phyloP scores from a whole-genome alignment of 805 yeast species.

The Yamadazyma scolyti region DNA sequence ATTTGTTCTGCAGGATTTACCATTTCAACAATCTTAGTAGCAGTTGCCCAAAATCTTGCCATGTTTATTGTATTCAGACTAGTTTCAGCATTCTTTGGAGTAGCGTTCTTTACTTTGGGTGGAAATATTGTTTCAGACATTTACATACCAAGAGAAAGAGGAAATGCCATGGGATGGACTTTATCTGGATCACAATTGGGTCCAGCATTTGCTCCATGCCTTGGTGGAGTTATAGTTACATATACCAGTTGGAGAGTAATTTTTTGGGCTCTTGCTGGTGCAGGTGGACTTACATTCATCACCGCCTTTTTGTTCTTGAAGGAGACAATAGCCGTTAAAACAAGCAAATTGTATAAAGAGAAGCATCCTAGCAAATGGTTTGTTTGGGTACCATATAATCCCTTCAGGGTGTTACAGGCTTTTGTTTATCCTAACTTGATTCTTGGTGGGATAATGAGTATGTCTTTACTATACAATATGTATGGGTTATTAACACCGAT shows the following conservation, averaged over 20 bases:
- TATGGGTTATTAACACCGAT: slow-evolving; percentile 50
- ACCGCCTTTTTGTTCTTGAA: slow-evolving; percentile 36
- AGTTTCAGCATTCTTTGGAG: slow-evolving; percentile 46
- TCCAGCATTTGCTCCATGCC: slow-evolving; percentile 46
- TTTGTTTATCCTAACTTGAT: slow-evolving; percentile 38
- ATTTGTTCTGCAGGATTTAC: slow-evolving; percentile 29
- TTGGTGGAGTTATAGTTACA: slow-evolving; percentile 51
- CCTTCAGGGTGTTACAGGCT: slow-evolving; percentile 37
- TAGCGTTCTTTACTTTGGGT: slow-evolving; percentile 50
- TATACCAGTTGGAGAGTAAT: slow-evolving; percentile 50
- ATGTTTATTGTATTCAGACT: slow-evolving; percentile 52
- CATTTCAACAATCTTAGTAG: slow-evolving; percentile 23
- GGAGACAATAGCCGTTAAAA: slow-evolving; percentile 37
- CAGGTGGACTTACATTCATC: slow-evolving; percentile 31
- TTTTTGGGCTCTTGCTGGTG: slow-evolving; percentile 44
- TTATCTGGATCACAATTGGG: slow-evolving; percentile 50
- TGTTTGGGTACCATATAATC: too few relatives aligned
- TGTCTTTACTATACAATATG: slow-evolving; percentile 45
- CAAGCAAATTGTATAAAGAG: slow-evolving; percentile 7
- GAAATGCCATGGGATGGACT: slow-evolving; percentile 45
- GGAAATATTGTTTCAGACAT: slow-evolving; percentile 48
- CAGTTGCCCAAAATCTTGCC: slow-evolving; percentile 44
- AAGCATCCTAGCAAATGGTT: slow-evolving; percentile 13
- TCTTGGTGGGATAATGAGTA: slow-evolving; percentile 36
- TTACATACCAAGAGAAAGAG: slow-evolving; percentile 45